Percentiles rank a stretch among this genome's conserved stretches.
phyloP scores from a whole-genome alignment of 768 basidiomycete genomes.

The Agaricus bisporus region DNA sequence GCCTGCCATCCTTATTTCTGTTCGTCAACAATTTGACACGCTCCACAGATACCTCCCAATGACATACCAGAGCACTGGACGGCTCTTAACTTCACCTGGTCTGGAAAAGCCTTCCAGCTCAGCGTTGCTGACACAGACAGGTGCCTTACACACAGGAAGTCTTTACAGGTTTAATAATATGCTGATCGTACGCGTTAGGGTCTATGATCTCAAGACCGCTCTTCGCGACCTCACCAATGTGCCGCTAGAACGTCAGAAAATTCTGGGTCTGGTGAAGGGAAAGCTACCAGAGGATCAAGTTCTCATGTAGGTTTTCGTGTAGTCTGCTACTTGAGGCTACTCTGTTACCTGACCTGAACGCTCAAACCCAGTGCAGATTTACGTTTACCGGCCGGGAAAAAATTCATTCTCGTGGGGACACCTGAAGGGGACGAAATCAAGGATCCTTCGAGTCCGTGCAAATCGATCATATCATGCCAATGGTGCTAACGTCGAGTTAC shows the following conservation, averaged over 20 bases:
- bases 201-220: conserved; percentile 71
- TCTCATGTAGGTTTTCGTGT: conserved; percentile 44
- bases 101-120: conserved; percentile 59
- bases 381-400: conserved; percentile 52
- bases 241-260: conserved; percentile 81
- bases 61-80: conserved; percentile 44
- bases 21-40: background rate
- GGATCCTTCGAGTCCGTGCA: conserved; percentile 55
- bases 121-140: conserved; percentile 75
- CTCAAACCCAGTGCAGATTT: conserved; percentile 44
- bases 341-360: conserved; percentile 5
- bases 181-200: conserved; percentile 34
- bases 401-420: conserved; percentile 83
- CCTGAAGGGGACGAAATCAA: conserved; percentile 83
- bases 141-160: conserved; percentile 24
- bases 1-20: background rate
- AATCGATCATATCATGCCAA: background rate
- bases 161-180: background rate
- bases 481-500: background rate
- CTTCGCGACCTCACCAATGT: conserved; percentile 70
- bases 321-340: background rate
- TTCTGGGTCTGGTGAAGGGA: conserved; percentile 79
- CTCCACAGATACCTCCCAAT: conserved; percentile 9
- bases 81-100: conserved; percentile 65
- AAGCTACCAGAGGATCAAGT: conserved; percentile 74